Evolutionary conservation across 2,329 filamentous ascomycete species (phyloP), one percentile per base, ranked within the genome.

Genomic region (Knufia fluminis): DNA sequence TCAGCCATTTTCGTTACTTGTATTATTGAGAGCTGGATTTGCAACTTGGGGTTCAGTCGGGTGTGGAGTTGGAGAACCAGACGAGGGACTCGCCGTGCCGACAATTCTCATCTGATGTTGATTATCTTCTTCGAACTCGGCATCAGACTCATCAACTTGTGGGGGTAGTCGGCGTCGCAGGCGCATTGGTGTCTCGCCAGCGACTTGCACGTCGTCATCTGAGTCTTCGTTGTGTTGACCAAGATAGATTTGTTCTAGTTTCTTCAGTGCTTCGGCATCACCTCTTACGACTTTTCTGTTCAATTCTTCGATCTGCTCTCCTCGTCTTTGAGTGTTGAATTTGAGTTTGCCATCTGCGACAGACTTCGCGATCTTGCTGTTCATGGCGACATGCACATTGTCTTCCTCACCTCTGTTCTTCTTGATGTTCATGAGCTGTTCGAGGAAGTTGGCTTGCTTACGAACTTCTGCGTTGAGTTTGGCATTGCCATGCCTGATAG

Each of bases 401-500:
- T 87, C 84, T 16, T 64, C 71, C 63, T 87, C 82, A 6, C 81
- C 82, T 57, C 73, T 79, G 23, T 72, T 72, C 43, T 72, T 73
- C 64, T 88, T 88, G 46, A 83, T 65, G 10, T 75, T 72, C 56
- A 82, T 83, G 20, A 89, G 60, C 23, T 78, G 77, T 57, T 84
- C 78, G 1, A 88, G 66, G 60, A 88, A 88, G 14, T 61, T 62
- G 1, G 67, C 67, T 59, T 77, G 74, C 36, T 69, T 67, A 35
- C 68, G 67, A 17, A 64, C 61, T 12, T 62, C 55, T 0, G 57
- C 54, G 12, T 60, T 61, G 33, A 60, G 62, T 45, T 59, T 53
- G 1, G 59, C 43, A 43, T 61, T 59, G 1, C 58, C 57, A 2
- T 43, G 52, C 20, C 39, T 49, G 32, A 59, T 43, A 14, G 45